phyloP scores from a whole-genome alignment of 1,284 basidiomycete genomes.

The Cutaneotrichosporon mucoides region DNA sequence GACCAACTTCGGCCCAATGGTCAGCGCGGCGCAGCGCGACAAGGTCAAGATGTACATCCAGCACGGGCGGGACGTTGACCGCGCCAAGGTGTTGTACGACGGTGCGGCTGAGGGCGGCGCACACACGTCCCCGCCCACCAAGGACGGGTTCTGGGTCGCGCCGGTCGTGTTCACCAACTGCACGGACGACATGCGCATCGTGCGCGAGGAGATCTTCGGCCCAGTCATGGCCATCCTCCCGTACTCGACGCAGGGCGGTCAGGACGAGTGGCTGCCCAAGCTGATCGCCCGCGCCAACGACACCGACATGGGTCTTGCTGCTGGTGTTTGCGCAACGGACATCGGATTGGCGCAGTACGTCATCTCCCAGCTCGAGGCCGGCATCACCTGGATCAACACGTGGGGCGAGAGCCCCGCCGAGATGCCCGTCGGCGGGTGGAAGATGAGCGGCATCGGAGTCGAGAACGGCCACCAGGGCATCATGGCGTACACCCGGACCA shows the following conservation, averaged over 20 bases:
- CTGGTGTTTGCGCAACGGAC: conserved; percentile 80
- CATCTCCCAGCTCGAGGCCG: conserved; percentile 72
- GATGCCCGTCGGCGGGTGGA: conserved; percentile 23
- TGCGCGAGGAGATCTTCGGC: conserved; percentile 51
- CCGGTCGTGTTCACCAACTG: conserved; percentile 46
- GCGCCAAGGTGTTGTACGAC: conserved; percentile 20
- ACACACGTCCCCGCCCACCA: conserved; percentile 2
- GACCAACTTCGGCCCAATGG: conserved; percentile 19
- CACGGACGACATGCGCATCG: conserved; percentile 35
- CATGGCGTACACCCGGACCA: conserved; percentile 16
- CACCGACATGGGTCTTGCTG: conserved; percentile 80
- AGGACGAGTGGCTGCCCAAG: conserved; percentile 25
- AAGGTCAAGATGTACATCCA: conserved; percentile 16
- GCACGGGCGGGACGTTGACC: conserved; percentile 14
- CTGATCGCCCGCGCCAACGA: conserved; percentile 70
- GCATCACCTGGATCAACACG: conserved; percentile 55
- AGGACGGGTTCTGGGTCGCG: conserved; percentile 29
- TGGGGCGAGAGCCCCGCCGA: conserved; percentile 23
- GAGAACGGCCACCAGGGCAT: conserved; percentile 23
- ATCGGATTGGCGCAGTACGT: conserved; percentile 80
- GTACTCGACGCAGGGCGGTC: conserved; percentile 40
- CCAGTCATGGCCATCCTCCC: conserved; percentile 50
- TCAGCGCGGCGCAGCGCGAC: conserved; percentile 13
- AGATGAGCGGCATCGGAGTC: conserved; percentile 18
- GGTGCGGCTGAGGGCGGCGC: conserved; percentile 2